Conservation (phyloP, 495 filamentous ascomycete species). For the Alectoria sarmentosa region DNA sequence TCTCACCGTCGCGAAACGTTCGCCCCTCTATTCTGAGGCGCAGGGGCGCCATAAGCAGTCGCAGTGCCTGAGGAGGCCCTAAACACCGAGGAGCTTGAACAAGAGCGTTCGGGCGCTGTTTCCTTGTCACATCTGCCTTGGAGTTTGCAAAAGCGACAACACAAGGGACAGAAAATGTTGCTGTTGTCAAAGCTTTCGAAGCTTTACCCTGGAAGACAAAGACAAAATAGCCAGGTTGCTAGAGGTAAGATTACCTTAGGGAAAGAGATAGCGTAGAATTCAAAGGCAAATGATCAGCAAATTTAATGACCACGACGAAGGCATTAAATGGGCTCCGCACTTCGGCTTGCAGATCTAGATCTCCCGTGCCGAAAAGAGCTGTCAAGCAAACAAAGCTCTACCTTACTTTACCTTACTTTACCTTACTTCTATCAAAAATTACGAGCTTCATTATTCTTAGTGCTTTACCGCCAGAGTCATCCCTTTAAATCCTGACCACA, state of each 20-base stretch:
- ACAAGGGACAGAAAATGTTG: not conserved
- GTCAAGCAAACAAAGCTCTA: not conserved
- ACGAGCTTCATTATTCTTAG: too few relatives aligned
- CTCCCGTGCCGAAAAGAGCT: not conserved
- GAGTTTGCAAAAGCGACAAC: not conserved
- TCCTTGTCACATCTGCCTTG: not conserved
- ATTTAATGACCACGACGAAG: too few relatives aligned
- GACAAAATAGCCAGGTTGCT: too few relatives aligned
- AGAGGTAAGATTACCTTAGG: too few relatives aligned
- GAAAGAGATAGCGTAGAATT: too few relatives aligned
- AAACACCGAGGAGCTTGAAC: not conserved
- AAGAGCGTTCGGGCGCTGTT: not conserved
- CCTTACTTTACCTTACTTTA: not conserved
- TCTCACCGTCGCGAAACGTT: conserved; percentile 64
- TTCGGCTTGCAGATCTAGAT: not conserved
- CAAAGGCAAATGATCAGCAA: not conserved
- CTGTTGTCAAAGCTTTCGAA: not conserved
- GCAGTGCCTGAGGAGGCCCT: not conserved
- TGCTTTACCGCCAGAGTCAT: not conserved
- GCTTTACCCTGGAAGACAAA: too few relatives aligned
- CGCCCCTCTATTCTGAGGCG: conserved; percentile 72
- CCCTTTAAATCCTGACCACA: too few relatives aligned
- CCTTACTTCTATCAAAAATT: too few relatives aligned
- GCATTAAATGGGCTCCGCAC: not conserved
- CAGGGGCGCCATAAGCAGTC: conserved; percentile 34